phyloP scores from a whole-genome alignment of 1,284 basidiomycete genomes.

The Ustilago xerochloae region DNA sequence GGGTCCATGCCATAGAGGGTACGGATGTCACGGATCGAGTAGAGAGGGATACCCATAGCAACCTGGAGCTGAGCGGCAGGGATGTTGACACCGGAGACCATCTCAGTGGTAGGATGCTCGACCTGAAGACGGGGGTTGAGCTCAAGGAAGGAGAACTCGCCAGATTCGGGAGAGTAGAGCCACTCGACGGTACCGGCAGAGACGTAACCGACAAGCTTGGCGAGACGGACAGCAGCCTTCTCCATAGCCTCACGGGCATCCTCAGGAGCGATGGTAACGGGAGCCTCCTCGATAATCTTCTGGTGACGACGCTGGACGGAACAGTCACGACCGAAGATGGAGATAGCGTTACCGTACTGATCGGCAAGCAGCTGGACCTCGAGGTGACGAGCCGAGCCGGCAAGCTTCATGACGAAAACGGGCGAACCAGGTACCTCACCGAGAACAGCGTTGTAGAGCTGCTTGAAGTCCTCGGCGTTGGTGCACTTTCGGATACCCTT shows the following conservation, averaged over 20 bases:
- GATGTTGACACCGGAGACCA: slow-evolving; percentile 98
- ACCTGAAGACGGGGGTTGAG: slow-evolving; percentile 99
- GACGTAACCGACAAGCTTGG: slow-evolving; percentile 98
- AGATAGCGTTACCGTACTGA: slow-evolving; percentile 99
- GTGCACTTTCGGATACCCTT: slow-evolving; percentile 76
- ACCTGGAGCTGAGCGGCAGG: slow-evolving; percentile 97
- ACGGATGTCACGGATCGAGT: slow-evolving; percentile 95
- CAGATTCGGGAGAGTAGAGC: slow-evolving; percentile 92
- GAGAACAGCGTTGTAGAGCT: slow-evolving; percentile 89
- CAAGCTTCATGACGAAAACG: slow-evolving; percentile 99
- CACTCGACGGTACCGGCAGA: slow-evolving; percentile 99
- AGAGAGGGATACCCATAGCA: slow-evolving; percentile 97
- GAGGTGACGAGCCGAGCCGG: slow-evolving; percentile 94
- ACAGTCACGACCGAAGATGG: slow-evolving; percentile 98
- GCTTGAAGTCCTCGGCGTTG: slow-evolving; percentile 83
- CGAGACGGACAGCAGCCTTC: slow-evolving; percentile 94
- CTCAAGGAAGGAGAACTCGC: slow-evolving; percentile 96
- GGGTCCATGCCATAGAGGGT: slow-evolving; percentile 82
- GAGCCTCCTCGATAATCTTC: slow-evolving; percentile 99
- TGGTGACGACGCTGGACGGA: slow-evolving; percentile 99
- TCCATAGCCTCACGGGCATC: slow-evolving; percentile 92
- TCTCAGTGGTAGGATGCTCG: slow-evolving; percentile 95
- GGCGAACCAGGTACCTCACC: slow-evolving; percentile 97
- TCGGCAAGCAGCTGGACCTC: slow-evolving; percentile 99
- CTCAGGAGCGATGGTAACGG: slow-evolving; percentile 87